Base-by-base conservation (phyloP, 257 asterid species). In the Ilex aquifolium region DNA sequence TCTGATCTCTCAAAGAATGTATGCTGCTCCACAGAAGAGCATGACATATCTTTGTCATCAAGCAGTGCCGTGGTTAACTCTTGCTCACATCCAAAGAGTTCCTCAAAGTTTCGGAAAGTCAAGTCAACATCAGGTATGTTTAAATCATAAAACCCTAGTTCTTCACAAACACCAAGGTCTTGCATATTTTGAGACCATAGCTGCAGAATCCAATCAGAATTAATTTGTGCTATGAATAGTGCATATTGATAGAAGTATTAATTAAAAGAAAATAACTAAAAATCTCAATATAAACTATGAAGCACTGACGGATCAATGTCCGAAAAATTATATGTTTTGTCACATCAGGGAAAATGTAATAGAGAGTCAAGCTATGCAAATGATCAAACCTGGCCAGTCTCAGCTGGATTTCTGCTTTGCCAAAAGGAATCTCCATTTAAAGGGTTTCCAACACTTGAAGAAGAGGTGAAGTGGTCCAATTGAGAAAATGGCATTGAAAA, bases 151-250 rank as follows among this genome's bases (percentile, higher is more conserved):
- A 73, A 70, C 58, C 79, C 75, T 58, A 67, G 77, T 32, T 85
- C 95, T 59, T 85, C 91, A 67, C 93, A 91, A 61, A 83, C 81
- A 73, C 94, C 95, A 29, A 88, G 80, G 48, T 91, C 98, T 84
- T 88, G 95, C 87, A 86, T 85, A 62, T 80, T 84, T 69, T 88
- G 93, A 69, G 79, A 82, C 98, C 98, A 88, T 54, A 81, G 78
- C 98, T 88, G 88, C 85, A 76, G 13, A 70, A 44, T 15, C 63
- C 6, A 30, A 51, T 14, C 51, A 55, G 48, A 32, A 29, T 17
- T 39, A 36, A 29, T 12, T 1, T 59, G 13, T 59, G 29, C 15
- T 59, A 8, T 0, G 36, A 27, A 59, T 13, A 36, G 52, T 46
- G 12, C 4, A 10, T 46, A 10, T 7, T 10, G 15, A 46, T 46